A percentile compares a stretch with the other conserved stretches of the same genome.
Conservation (phyloP, 441 rosid species). For the Geranium incanum region DNA sequence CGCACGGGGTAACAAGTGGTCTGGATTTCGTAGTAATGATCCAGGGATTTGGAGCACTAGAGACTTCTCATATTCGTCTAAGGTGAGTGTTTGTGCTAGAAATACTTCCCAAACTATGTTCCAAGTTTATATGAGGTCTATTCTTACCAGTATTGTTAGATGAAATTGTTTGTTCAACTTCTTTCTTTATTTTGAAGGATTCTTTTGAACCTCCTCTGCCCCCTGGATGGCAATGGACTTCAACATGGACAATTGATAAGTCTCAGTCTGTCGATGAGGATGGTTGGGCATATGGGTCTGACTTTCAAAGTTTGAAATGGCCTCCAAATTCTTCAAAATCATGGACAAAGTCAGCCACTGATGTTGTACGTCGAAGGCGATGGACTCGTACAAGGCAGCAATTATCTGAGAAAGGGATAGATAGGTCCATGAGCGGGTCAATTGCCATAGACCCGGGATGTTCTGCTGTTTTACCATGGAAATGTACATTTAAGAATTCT, state of each 20-base stretch:
- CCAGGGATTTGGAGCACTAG: constrained; percentile 54
- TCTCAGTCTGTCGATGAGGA: constrained; percentile 48
- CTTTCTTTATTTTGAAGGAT: constrained; percentile 37
- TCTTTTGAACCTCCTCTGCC: constrained; percentile 54
- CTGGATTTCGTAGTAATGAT: constrained; percentile 23
- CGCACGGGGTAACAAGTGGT: constrained; percentile 37
- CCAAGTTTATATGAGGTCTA: neutral
- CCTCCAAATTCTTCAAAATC: constrained; percentile 43
- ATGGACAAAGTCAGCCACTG: constrained; percentile 32
- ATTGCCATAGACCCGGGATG: constrained; percentile 57
- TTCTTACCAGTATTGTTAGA: neutral
- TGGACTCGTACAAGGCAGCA: constrained; percentile 56
- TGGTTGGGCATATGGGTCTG: constrained; percentile 66
- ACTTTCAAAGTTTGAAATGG: constrained; percentile 48
- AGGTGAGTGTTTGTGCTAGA: constrained; percentile 32
- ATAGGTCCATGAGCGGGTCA: constrained; percentile 20
- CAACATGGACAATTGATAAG: constrained; percentile 58
- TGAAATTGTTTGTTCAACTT: neutral
- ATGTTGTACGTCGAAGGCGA: constrained; percentile 51
- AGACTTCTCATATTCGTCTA: constrained; percentile 51
- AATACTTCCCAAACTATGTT: neutral
- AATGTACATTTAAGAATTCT: constrained; percentile 58
- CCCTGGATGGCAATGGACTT: constrained; percentile 60
- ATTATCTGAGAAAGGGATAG: constrained; percentile 21
- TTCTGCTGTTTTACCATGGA: constrained; percentile 82